phyloP scores from a whole-genome alignment of 1,139 yeast species.

The Ogataea hybrid region DNA sequence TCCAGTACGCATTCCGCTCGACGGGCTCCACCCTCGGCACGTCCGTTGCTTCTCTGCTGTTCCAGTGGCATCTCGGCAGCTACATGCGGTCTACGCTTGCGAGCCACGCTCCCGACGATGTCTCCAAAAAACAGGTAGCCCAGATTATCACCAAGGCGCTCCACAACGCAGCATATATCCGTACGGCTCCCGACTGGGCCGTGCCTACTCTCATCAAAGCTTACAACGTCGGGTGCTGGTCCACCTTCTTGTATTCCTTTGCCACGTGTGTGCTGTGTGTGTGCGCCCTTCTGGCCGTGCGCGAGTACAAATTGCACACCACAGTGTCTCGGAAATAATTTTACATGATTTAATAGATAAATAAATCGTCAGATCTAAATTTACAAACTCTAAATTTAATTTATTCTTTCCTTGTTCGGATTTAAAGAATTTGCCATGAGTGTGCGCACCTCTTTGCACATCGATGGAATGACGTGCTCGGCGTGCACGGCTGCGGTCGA shows the following conservation, averaged over 20 bases:
- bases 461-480: conserved; percentile 85
- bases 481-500: conserved; percentile 72
- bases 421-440: neutral
- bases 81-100: conserved; percentile 20
- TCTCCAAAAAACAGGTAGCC: conserved; percentile 31
- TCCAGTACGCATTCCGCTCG: conserved; percentile 53
- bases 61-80: conserved; percentile 36
- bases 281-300: conserved; percentile 38
- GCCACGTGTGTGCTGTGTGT: conserved; percentile 34
- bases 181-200: conserved; percentile 41
- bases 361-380: neutral
- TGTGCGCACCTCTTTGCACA: conserved; percentile 14
- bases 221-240: conserved; percentile 43
- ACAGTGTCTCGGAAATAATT: conserved; percentile 25
- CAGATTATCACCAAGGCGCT: conserved; percentile 40
- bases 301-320: conserved; percentile 39
- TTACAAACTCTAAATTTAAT: neutral
- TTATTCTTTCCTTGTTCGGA: conserved; percentile 3
- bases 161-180: conserved; percentile 41
- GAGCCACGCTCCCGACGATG: conserved; percentile 31
- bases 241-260: conserved; percentile 36
- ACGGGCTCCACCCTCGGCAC: conserved; percentile 56
- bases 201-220: conserved; percentile 37
- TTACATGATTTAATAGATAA: neutral
- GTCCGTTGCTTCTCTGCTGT: conserved; percentile 47